Base-by-base conservation (phyloP, 176 grass and related monocot genomes). In the Tuctoria greenei region DNA sequence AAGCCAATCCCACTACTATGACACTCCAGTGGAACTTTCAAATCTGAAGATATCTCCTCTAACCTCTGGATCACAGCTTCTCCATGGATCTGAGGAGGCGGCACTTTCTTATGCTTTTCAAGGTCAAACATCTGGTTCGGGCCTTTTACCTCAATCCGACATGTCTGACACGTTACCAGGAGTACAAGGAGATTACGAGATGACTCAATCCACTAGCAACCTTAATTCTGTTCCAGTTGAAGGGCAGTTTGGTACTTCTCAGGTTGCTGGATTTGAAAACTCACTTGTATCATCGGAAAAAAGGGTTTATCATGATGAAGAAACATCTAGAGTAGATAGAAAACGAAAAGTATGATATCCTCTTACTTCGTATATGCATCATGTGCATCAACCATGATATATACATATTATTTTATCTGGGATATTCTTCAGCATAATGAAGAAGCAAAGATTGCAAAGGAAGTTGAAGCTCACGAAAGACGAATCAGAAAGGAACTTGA, bases 391-490 rank as follows among this genome's bases (percentile, higher is more conserved):
- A 23, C 28, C 35, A 25, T 87, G 21, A 74, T 31, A 72, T 69
- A 63, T 72, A 51, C 41, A 34, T 76, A 60, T 62, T 86, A 71
- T 64, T 28, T 84, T 70, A 5, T 67, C 21, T 79, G 34, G 20
- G 20, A 78, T 90, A 49, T 81, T 27, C 43, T 49, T 77, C 31
- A 85, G 79, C 76, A 92, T 86, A 89, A 67, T 62, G 95, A 95
- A 83, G 95, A 99, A 86, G 89, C 89, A 84, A 99, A 90, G 83
- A 95, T 95, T 77, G 89, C 89, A 43, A 99, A 99, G 86, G 95
- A 99, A 83, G 91, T 99, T 66, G 91, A 99, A 95, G 91, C 86
- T 74, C 95, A 95, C 8, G 95, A 99, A 84, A 99, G 76, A 66
- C 84, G 84, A 55, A 99, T 99, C 63, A 94, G 89, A 78, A 99